phyloP scores from a whole-genome alignment of 2,329 filamentous ascomycete genomes.

The Fusarium subglutinans region DNA sequence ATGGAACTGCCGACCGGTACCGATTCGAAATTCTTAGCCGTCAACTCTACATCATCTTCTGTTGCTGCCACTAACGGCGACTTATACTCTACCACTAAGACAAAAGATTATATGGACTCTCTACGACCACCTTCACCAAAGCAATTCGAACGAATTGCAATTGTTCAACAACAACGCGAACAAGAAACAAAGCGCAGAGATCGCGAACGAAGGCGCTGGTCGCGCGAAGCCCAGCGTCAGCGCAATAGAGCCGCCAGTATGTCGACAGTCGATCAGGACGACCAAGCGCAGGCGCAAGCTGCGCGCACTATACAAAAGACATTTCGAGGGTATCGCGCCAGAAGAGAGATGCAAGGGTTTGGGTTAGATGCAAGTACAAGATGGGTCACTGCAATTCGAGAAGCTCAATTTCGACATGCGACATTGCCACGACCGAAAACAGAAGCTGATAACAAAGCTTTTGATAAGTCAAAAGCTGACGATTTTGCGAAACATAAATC shows the following conservation, averaged over 20 bases:
- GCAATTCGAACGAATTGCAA: conserved; percentile 59
- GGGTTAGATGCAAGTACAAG: conserved; percentile 74
- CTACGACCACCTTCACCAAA: conserved; percentile 57
- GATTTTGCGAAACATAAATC: conserved; percentile 24
- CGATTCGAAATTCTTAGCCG: conserved; percentile 27
- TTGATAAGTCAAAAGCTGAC: conserved; percentile 15
- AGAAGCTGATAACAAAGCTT: conserved; percentile 8
- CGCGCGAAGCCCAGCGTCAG: conserved; percentile 45
- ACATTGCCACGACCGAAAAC: conserved; percentile 55
- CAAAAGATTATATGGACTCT: conserved; percentile 61
- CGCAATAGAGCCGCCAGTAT: conserved; percentile 23
- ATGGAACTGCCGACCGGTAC: background rate
- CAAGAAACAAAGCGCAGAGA: conserved; percentile 54
- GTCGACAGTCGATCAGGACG: conserved; percentile 23
- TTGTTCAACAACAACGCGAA: conserved; percentile 59
- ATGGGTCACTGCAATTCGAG: conserved; percentile 74
- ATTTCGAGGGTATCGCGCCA: conserved; percentile 79
- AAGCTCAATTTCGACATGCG: conserved; percentile 63
- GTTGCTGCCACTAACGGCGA: background rate
- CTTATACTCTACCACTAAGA: conserved; percentile 35
- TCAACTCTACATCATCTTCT: conserved; percentile 29
- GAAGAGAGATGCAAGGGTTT: conserved; percentile 75
- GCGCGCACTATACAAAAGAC: conserved; percentile 72
- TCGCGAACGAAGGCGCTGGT: conserved; percentile 49
- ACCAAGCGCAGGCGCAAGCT: conserved; percentile 54